phyloP scores from a whole-genome alignment of 306 rosid species.

The Vachellia pachyceras region DNA sequence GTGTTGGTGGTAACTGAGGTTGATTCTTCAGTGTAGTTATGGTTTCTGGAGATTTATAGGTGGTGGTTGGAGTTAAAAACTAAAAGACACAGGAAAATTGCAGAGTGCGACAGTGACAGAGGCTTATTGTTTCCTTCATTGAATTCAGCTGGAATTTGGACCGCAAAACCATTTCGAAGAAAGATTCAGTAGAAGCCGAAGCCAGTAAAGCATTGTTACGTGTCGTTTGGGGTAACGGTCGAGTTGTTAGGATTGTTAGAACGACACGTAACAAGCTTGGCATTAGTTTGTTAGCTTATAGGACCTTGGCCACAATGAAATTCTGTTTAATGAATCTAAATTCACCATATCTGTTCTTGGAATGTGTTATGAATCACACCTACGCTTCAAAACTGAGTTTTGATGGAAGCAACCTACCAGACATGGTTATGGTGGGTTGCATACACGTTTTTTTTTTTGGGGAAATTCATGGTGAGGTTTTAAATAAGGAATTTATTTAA shows the following conservation, averaged over 20 bases:
- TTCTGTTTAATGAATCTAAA: background rate
- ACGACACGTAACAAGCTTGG: too few relatives aligned
- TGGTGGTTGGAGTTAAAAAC: constrained; percentile 18
- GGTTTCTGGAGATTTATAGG: constrained; percentile 33
- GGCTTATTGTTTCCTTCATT: constrained; percentile 14
- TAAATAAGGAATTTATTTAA: too few relatives aligned
- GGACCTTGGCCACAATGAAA: background rate
- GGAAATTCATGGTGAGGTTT: too few relatives aligned
- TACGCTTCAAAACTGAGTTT: background rate
- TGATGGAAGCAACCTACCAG: background rate
- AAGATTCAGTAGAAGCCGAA: background rate
- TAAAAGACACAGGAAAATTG: background rate
- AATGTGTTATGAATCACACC: background rate
- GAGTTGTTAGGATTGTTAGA: too few relatives aligned
- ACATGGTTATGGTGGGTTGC: background rate
- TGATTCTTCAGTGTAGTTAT: constrained; percentile 13
- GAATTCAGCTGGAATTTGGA: constrained; percentile 30
- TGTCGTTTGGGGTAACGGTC: too few relatives aligned
- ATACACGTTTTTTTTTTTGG: too few relatives aligned
- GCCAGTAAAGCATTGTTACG: background rate
- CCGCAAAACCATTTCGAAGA: constrained; percentile 38
- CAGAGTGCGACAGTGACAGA: constrained; percentile 20
- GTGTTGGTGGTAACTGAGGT: background rate
- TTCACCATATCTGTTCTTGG: background rate
- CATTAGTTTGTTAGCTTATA: background rate